Evolutionary conservation across 768 basidiomycete genomes (phyloP).

Genomic region (Leucocoprinus leucothites): DNA sequence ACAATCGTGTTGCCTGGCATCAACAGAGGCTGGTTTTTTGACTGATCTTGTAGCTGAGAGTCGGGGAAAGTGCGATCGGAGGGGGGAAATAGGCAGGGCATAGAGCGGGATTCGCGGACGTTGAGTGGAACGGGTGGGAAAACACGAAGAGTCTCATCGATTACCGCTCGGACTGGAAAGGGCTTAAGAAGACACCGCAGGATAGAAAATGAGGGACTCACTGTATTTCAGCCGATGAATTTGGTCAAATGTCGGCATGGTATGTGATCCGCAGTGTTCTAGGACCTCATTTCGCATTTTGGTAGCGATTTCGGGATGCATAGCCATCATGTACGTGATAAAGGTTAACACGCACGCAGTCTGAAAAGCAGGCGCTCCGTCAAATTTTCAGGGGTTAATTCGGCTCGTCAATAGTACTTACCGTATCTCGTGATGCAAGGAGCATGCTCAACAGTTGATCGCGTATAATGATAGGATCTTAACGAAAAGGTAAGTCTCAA

Average conservation of each 20-base stretch:
- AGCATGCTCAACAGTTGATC: conserved; percentile 79
- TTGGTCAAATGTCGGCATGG: conserved; percentile 50
- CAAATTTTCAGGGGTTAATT: not conserved
- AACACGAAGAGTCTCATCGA: conserved; percentile 75
- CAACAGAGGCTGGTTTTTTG: conserved; percentile 42
- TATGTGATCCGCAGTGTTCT: conserved; percentile 44
- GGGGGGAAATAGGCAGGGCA: conserved; percentile 47
- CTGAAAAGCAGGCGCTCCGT: conserved; percentile 27
- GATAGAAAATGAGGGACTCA: conserved; percentile 25
- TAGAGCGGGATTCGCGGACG: conserved; percentile 52
- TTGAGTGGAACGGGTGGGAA: conserved; percentile 82
- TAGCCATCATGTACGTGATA: conserved; percentile 65
- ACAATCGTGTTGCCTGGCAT: conserved; percentile 58
- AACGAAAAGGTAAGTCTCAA: conserved; percentile 3
- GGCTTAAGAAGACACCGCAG: conserved; percentile 8
- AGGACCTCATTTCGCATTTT: conserved; percentile 61
- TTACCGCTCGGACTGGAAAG: conserved; percentile 62
- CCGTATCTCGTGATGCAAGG: conserved; percentile 76
- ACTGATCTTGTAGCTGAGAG: conserved; percentile 4
- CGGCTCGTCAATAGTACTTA: conserved; percentile 25
- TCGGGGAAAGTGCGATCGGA: conserved; percentile 45
- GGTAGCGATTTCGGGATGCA: conserved; percentile 53
- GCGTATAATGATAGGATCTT: conserved; percentile 64
- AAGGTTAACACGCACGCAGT: conserved; percentile 70
- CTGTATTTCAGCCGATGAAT: conserved; percentile 66